These are phyloP conservation scores for Aspergillus cejpii DNA, from an alignment of 2,329 filamentous ascomycete species.

Conservation along the genomic window DNA sequence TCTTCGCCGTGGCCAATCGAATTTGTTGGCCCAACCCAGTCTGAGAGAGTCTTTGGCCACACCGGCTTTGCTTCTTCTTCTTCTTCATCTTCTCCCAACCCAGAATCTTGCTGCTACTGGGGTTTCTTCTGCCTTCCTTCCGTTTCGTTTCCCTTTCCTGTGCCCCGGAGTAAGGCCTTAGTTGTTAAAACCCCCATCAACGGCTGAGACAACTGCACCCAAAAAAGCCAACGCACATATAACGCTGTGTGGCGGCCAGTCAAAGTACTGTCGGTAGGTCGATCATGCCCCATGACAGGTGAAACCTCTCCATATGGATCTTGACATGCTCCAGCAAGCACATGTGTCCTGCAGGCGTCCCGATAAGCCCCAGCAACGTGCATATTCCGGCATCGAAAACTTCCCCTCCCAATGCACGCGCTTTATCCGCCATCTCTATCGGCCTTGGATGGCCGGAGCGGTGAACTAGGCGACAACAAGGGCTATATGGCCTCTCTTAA, in stretches of 20 bases:
- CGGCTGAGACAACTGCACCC: slow-evolving; percentile 5
- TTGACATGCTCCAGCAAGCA: slow-evolving; percentile 13
- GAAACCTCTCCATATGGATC: slow-evolving; percentile 21
- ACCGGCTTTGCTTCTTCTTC: not conserved
- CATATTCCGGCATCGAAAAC: slow-evolving; percentile 11
- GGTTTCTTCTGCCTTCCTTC: not conserved
- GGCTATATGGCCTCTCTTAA: slow-evolving; percentile 13
- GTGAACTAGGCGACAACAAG: slow-evolving; percentile 19
- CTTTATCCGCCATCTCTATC: slow-evolving; percentile 6
- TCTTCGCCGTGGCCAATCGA: not conserved
- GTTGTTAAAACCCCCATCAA: not conserved
- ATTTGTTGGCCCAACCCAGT: not conserved
- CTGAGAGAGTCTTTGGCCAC: not conserved
- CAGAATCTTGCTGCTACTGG: no score
- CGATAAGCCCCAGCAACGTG: slow-evolving; percentile 18
- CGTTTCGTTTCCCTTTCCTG: not conserved
- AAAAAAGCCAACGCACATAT: not conserved
- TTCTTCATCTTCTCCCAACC: not conserved
- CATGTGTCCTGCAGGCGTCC: slow-evolving; percentile 25
- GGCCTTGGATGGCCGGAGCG: slow-evolving; percentile 17
- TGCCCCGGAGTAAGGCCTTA: not conserved
- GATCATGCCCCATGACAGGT: slow-evolving; percentile 8
- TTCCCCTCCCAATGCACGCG: slow-evolving; percentile 5
- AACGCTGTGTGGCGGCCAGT: not conserved
- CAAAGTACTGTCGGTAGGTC: slow-evolving; percentile 7